Base-by-base conservation (phyloP, 495 filamentous ascomycete genomes). In the Penicillium verhagenii region DNA sequence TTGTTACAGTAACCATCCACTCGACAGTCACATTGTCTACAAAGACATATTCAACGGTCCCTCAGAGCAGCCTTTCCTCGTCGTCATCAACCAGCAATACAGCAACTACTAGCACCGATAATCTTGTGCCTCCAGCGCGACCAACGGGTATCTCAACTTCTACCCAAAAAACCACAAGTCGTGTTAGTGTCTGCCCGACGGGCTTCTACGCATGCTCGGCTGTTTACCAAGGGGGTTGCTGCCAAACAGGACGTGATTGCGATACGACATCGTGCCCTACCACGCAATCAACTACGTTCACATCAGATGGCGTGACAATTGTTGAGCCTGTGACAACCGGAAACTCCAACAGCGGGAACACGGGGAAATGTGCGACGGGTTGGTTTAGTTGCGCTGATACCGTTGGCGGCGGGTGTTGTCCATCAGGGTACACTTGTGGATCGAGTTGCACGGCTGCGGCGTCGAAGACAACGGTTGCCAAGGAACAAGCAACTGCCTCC, bases 221-320 rank as follows among this genome's bases (percentile, higher is more conserved):
- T 1, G 78, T 81, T 47, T 84, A 88, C 52, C 79, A 82, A 3
- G 85, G 84, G 42, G 89, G 89, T 4, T 94, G 90, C 71, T 94
- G 90, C 70, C 87, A 85, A 21, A 89, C 89, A 6, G 92, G 90
- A 1, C 82, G 92, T 25, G 77, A 95, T 69, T 97, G 93, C 70
- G 84, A 86, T 66, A 70, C 83, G 64, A 79, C 92, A 54, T 66
- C 85, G 64, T 84, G 92, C 79, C 87, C 89, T 0, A 68, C 81
- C 0, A 69, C 72, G 0, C 52, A 75, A 0, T 77, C 75, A 42
- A 86, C 87, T 8, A 88, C 86, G 2, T 69, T 91, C 18, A 79
- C 71, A n/a, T 76, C 74, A 1, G 68, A 82, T 51, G 87, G 85
- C 1, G 75, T 82, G 9, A 94, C 90, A 0, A 75, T 96, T 49